These are phyloP conservation scores for Selenicereus undatus DNA, from an alignment of 148 eudicot species.

Conservation along the genomic window DNA sequence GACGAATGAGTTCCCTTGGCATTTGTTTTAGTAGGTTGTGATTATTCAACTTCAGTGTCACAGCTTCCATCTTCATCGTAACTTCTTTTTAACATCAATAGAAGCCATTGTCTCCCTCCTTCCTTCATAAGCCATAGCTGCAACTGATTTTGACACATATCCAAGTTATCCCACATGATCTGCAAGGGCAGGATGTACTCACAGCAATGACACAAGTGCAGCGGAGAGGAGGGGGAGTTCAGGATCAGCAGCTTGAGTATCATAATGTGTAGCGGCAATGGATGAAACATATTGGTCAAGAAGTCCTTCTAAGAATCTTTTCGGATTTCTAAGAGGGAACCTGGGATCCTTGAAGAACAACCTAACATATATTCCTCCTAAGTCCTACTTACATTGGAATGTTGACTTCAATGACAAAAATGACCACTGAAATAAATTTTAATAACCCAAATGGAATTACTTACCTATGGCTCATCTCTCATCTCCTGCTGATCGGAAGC, in stretches of 20 bases:
- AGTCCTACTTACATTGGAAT: slow-evolving; percentile 60
- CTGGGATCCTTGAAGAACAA: slow-evolving; percentile 95
- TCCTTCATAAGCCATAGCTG: slow-evolving; percentile 97
- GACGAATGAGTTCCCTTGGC: slow-evolving; percentile 93
- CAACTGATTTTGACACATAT: slow-evolving; percentile 91
- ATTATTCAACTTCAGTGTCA: slow-evolving; percentile 54
- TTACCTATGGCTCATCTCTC: slow-evolving; percentile 99
- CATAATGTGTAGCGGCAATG: slow-evolving; percentile 88
- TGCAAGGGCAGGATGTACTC: slow-evolving; percentile 98
- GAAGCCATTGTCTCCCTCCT: slow-evolving; percentile 91
- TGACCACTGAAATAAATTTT: slow-evolving; percentile 2
- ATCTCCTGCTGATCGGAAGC: slow-evolving; percentile 84
- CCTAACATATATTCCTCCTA: slow-evolving; percentile 95
- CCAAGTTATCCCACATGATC: slow-evolving; percentile 99
- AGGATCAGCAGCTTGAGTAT: slow-evolving; percentile 69
- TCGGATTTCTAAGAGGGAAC: slow-evolving; percentile 95
- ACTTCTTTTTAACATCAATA: slow-evolving; percentile 39
- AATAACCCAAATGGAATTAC: slow-evolving; percentile 16
- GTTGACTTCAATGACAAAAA: slow-evolving; percentile 12
- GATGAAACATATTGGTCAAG: slow-evolving; percentile 96
- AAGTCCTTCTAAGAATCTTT: slow-evolving; percentile 89
- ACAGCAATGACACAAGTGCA: slow-evolving; percentile 85
- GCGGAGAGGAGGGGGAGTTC: slow-evolving; percentile 95
- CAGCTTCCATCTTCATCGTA: slow-evolving; percentile 31
- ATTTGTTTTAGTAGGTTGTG: slow-evolving; percentile 57